phyloP scores from a whole-genome alignment of 139 green algal genomes.

The Chloropicon primus region DNA sequence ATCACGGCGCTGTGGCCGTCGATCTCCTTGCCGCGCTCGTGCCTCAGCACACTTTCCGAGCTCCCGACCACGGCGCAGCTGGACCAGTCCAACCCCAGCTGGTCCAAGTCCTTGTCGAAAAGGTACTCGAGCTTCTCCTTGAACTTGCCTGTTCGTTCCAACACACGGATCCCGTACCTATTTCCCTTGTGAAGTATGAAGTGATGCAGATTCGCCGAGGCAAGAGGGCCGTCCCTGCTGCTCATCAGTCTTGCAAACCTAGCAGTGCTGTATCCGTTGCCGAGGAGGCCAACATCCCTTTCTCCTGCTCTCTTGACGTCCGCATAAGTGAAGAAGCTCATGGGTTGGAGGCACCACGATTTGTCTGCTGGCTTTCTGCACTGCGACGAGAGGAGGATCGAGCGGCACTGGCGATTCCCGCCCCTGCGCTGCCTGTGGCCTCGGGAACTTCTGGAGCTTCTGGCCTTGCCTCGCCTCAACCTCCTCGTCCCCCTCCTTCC shows the following conservation, averaged over 20 bases:
- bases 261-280: background rate
- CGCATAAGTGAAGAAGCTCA: background rate
- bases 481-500: too few relatives aligned
- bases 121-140: background rate
- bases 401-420: background rate
- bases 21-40: conserved; percentile 13
- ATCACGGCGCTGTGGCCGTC: background rate
- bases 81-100: background rate
- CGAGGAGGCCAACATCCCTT: background rate
- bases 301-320: background rate
- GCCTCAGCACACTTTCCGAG: conserved; percentile 16
- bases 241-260: background rate
- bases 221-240: background rate
- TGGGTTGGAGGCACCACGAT: background rate
- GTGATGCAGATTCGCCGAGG: background rate
- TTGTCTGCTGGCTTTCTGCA: background rate
- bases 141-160: background rate
- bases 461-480: too few relatives aligned
- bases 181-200: background rate
- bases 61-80: conserved; percentile 30
- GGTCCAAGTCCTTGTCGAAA: background rate
- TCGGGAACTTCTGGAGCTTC: too few relatives aligned
- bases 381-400: background rate
- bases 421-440: background rate
- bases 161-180: background rate